phyloP scores from a whole-genome alignment of 1,284 basidiomycete species.

The Cutaneotrichosporon cyanovorans region DNA sequence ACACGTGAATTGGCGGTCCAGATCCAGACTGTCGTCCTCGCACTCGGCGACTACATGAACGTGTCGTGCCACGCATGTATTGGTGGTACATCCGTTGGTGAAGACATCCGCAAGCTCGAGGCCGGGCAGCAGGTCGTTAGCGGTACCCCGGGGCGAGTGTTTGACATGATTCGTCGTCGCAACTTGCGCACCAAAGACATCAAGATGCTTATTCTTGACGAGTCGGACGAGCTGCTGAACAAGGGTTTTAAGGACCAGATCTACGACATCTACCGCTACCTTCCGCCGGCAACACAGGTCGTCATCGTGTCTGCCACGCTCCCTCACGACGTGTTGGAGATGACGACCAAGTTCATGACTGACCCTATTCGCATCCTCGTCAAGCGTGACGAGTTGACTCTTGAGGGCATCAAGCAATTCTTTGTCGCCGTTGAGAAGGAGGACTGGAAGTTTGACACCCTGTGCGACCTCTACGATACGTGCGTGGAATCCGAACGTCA shows the following conservation, averaged over 20 bases:
- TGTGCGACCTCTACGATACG: constrained; percentile 97
- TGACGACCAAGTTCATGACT: constrained; percentile 99
- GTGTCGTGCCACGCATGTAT: constrained; percentile 99
- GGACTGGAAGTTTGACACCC: constrained; percentile 99
- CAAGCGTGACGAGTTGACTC: constrained; percentile 98
- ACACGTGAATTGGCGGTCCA: constrained; percentile 94
- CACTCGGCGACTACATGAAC: constrained; percentile 98
- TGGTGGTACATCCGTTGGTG: constrained; percentile 92
- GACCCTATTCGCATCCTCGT: constrained; percentile 93
- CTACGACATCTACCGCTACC: constrained; percentile 97
- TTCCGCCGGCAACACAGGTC: constrained; percentile 96
- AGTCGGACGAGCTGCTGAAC: constrained; percentile 94
- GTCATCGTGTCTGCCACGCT: constrained; percentile 92
- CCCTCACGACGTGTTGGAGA: constrained; percentile 96
- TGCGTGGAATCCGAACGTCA: constrained; percentile 10
- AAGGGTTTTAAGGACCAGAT: constrained; percentile 99
- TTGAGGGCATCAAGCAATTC: constrained; percentile 99
- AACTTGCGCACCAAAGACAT: constrained; percentile 93
- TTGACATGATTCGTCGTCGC: constrained; percentile 97
- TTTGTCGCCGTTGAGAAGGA: constrained; percentile 99
- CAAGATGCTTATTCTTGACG: constrained; percentile 98
- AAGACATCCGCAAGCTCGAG: constrained; percentile 97
- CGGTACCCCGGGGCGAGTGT: constrained; percentile 95
- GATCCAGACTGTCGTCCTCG: constrained; percentile 96
- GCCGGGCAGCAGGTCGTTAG: constrained; percentile 97